These are phyloP conservation scores for Vitis rupestris DNA, from an alignment of 164 flowering plant genomes.

Conservation along the genomic window DNA sequence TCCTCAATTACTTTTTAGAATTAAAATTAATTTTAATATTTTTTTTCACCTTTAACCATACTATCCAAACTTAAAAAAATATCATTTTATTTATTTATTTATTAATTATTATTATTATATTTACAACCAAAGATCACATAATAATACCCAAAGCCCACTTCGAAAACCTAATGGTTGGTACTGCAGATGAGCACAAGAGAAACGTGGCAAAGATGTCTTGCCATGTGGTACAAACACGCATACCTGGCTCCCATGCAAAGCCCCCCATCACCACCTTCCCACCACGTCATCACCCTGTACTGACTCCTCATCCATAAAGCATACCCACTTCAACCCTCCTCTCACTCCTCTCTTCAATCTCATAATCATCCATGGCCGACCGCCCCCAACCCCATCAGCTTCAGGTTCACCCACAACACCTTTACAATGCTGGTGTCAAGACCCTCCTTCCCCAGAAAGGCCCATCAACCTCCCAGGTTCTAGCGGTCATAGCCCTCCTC, in stretches of 20 bases:
- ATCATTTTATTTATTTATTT: no score
- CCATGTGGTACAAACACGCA: no score
- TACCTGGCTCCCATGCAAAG: constrained; percentile 51
- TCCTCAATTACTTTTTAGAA: no score
- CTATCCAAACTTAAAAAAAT: no score
- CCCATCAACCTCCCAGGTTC: constrained; percentile 37
- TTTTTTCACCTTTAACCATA: no score
- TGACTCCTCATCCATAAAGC: constrained; percentile 1
- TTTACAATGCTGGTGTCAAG: constrained; percentile 11
- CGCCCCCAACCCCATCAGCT: constrained; percentile 39
- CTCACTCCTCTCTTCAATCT: background rate
- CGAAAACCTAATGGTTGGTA: no score
- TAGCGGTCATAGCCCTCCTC: constrained; percentile 39
- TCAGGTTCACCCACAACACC: constrained; percentile 41
- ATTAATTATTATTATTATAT: no score
- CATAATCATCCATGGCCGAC: constrained; percentile 26
- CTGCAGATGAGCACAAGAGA: no score
- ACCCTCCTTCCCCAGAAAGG: constrained; percentile 12
- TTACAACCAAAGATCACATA: no score
- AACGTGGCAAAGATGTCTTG: no score
- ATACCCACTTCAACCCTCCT: background rate
- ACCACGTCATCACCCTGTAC: constrained; percentile 24
- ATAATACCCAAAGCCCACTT: no score
- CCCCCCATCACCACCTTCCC: constrained; percentile 25
- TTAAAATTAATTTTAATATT: no score